A percentile compares a stretch with the other conserved stretches of the same genome.
These are phyloP conservation scores for Rhizoctonia solani DNA, from an alignment of 1,284 basidiomycete genomes.

Conservation along the genomic window DNA sequence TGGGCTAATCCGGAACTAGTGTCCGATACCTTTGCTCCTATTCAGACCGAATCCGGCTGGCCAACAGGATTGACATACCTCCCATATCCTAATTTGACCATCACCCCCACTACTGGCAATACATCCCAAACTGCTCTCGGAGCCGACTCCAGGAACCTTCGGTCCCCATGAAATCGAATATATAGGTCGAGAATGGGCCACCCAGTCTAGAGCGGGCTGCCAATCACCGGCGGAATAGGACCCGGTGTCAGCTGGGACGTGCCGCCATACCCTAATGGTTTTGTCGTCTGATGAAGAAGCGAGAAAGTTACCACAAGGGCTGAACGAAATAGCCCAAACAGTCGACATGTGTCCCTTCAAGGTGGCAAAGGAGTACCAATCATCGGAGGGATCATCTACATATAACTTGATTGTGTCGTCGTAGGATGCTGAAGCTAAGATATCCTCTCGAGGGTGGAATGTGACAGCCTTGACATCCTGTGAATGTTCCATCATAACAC, in stretches of 20 bases:
- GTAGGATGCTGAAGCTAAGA: conserved; percentile 95
- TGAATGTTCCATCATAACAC: conserved; percentile 95
- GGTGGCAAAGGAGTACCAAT: conserved; percentile 90
- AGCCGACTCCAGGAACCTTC: conserved; percentile 19
- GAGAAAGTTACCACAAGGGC: conserved; percentile 80
- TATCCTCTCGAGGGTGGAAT: conserved; percentile 97
- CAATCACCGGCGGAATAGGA: conserved; percentile 39
- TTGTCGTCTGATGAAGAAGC: conserved; percentile 83
- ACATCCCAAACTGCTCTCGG: conserved; percentile 47
- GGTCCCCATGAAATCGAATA: conserved; percentile 77
- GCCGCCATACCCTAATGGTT: conserved; percentile 72
- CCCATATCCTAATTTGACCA: conserved; percentile 56
- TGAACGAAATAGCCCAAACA: conserved; percentile 88
- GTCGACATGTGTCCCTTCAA: conserved; percentile 83
- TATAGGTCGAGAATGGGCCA: conserved; percentile 57
- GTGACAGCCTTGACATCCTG: conserved; percentile 96
- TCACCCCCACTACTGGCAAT: conserved; percentile 57
- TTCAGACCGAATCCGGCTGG: conserved; percentile 19
- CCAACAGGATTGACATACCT: conserved; percentile 41
- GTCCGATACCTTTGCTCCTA: conserved; percentile 33
- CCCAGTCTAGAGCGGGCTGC: conserved; percentile 49
- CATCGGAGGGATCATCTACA: conserved; percentile 90
- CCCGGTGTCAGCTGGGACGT: conserved; percentile 43
- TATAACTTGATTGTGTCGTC: conserved; percentile 97
- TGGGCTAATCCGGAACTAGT: conserved; percentile 28